phyloP scores from a whole-genome alignment of 164 flowering plant genomes.

The Houttuynia cordata region DNA sequence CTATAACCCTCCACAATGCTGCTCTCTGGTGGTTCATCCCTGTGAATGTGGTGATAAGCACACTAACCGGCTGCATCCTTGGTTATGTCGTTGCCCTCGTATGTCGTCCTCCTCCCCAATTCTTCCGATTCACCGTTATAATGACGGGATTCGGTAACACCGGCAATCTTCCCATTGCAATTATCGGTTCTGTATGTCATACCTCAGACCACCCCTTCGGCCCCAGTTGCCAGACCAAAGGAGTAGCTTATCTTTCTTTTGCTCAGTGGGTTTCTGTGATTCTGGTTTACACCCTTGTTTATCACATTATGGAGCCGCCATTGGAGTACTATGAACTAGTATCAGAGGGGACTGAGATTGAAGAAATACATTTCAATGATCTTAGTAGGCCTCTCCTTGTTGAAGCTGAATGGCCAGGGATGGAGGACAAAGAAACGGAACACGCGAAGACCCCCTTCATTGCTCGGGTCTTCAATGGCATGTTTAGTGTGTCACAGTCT shows the following conservation, averaged over 20 bases:
- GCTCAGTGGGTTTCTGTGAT: conserved; percentile 89
- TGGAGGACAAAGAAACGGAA: conserved; percentile 77
- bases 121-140: conserved; percentile 52
- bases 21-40: conserved; percentile 86
- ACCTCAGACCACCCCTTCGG: conserved; percentile 55
- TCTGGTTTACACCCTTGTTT: conserved; percentile 77
- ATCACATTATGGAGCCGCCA: conserved; percentile 98
- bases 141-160: conserved; percentile 92
- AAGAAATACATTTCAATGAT: conserved; percentile 21
- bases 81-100: conserved; percentile 57
- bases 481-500: conserved; percentile 31
- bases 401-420: conserved; percentile 92
- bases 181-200: conserved; percentile 77
- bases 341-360: conserved; percentile 30
- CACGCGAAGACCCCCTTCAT: conserved; percentile 71
- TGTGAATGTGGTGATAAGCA: conserved; percentile 59
- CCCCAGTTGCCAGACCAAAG: conserved; percentile 39
- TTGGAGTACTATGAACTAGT: conserved; percentile 60
- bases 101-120: conserved; percentile 74
- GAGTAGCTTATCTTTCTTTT: conserved; percentile 81
- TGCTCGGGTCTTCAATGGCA: conserved; percentile 47
- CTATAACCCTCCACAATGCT: conserved; percentile 41
- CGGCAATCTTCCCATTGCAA: conserved; percentile 68
- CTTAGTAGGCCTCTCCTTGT: conserved; percentile 62
- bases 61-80: conserved; percentile 48